These are phyloP conservation scores for Clonostachys rosea DNA, from an alignment of 2,329 filamentous ascomycete species.

Conservation along the genomic window DNA sequence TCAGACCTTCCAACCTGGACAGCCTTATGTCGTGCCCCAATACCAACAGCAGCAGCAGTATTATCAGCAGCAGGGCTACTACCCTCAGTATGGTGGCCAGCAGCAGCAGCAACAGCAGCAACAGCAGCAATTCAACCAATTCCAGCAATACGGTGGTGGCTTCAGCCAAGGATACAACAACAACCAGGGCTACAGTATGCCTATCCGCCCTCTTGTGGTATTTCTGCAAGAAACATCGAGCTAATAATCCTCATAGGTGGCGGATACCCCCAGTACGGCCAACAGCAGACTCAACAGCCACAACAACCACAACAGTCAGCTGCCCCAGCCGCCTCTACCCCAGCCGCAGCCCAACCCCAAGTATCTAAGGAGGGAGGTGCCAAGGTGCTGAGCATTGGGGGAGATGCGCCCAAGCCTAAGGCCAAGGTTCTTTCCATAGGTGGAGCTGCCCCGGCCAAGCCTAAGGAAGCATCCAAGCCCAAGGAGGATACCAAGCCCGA, in stretches of 20 bases:
- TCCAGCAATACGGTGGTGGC: constrained; percentile 48
- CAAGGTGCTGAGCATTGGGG: constrained; percentile 68
- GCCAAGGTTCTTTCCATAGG: constrained; percentile 40
- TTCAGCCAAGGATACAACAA: constrained; percentile 46
- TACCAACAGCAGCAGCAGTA: constrained; percentile 48
- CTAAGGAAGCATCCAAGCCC: constrained; percentile 27
- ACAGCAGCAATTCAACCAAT: constrained; percentile 42
- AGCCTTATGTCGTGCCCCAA: constrained; percentile 57
- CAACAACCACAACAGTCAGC: constrained; percentile 44
- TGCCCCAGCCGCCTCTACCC: constrained; percentile 14
- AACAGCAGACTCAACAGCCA: constrained; percentile 30
- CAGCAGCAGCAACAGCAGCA: constrained; percentile 37
- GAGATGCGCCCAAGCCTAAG: constrained; percentile 52
- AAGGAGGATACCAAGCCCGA: constrained; percentile 47
- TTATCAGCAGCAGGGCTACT: constrained; percentile 51
- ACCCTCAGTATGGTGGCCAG: constrained; percentile 49
- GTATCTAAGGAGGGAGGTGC: constrained; percentile 49
- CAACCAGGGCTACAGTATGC: constrained; percentile 31
- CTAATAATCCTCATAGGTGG: constrained; percentile 27
- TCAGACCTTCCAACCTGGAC: constrained; percentile 62
- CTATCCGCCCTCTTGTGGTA: background rate
- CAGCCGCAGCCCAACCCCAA: constrained; percentile 36
- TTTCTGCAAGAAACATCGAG: constrained; percentile 4
- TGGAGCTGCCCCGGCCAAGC: constrained; percentile 24
- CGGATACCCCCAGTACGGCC: constrained; percentile 49